Evolutionary conservation across 1,284 basidiomycete species (phyloP).

Genomic region (Cryptococcus amylolentus): DNA sequence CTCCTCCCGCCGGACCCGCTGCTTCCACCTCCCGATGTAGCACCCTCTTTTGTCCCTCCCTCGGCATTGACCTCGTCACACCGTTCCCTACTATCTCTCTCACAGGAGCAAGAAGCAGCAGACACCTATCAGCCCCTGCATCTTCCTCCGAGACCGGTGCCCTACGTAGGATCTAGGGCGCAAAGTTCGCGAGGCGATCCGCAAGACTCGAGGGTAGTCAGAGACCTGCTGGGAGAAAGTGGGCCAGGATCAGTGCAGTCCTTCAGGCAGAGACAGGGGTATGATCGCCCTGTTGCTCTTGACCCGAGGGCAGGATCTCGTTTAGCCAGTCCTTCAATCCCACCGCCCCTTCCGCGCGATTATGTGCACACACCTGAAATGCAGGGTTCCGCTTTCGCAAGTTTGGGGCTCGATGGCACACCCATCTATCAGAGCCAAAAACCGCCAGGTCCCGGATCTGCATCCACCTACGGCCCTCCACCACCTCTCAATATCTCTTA

Average conservation of each 20-base stretch:
- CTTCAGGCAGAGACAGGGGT: constrained; percentile 11
- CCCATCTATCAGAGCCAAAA: constrained; percentile 48
- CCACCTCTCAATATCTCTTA: constrained; percentile 31
- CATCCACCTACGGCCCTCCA: constrained; percentile 41
- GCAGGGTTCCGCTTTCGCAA: constrained; percentile 17
- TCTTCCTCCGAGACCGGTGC: too few relatives aligned
- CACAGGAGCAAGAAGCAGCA: neutral
- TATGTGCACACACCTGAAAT: constrained; percentile 24
- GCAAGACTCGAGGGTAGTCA: neutral
- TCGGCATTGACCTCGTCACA: constrained; percentile 38
- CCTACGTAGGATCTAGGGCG: constrained; percentile 8
- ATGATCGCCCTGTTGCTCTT: neutral
- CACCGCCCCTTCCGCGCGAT: neutral
- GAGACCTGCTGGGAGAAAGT: neutral
- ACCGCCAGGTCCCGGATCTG: constrained; percentile 33
- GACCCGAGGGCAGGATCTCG: neutral
- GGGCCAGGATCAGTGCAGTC: constrained; percentile 26
- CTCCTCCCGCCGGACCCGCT: constrained; percentile 39
- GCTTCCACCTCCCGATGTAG: constrained; percentile 42
- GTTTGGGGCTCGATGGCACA: constrained; percentile 15
- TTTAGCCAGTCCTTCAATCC: neutral
- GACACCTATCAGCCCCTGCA: too few relatives aligned
- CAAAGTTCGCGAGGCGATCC: constrained; percentile 21
- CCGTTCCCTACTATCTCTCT: constrained; percentile 32
- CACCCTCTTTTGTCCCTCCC: constrained; percentile 40